Base-by-base conservation (phyloP, 2,329 filamentous ascomycete species). In the Clarireedia homoeocarpa region DNA sequence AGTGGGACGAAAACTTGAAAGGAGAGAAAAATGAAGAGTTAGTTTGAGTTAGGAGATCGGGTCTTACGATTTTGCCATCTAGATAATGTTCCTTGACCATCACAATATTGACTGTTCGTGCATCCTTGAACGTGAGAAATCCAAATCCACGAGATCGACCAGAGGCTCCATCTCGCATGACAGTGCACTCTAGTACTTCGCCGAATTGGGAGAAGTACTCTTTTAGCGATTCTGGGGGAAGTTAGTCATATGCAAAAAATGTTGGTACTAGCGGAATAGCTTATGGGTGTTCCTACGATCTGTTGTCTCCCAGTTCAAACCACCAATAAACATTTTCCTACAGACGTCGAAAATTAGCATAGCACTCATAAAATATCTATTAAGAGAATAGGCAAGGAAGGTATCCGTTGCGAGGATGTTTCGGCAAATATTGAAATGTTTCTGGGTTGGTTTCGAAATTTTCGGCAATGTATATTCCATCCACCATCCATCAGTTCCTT, bases 271-370 rank as follows among this genome's bases (percentile, higher is more conserved):
- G 54, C 57, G 54, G 51, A 27, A 46, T 17, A 42, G n/a, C 23
- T 14, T 27, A 48, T 26, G 27, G 51, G 49, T 39, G 27, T 17
- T 56, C 55, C 80, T 84, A 97, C 92, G 85, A 76, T 97, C 92
- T 55, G 94, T 97, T 15, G 94, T 99, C 74, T 99, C 94, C 94
- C 94, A 99, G 71, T 99, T 99, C 55, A 99, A 76, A 42, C 94
- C 94, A 67, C 94, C 94, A 73, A 99, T 99, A 67, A 99, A 99
- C 94, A 99, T 99, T 77, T 99, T 99, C 68, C 94, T 99, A 75
- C 68, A 66, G 51, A 58, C 69, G 62, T 58, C 12, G 58, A 52
- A 49, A 57, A 57, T 69, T 58, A 68, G 66, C 59, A 60, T 40
- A 58, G 57, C 30, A 34, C 45, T 53, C 26, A 48, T 30, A 23